phyloP scores from a whole-genome alignment of 2,329 filamentous ascomycete genomes.

The Chalaropsis thielavioides region DNA sequence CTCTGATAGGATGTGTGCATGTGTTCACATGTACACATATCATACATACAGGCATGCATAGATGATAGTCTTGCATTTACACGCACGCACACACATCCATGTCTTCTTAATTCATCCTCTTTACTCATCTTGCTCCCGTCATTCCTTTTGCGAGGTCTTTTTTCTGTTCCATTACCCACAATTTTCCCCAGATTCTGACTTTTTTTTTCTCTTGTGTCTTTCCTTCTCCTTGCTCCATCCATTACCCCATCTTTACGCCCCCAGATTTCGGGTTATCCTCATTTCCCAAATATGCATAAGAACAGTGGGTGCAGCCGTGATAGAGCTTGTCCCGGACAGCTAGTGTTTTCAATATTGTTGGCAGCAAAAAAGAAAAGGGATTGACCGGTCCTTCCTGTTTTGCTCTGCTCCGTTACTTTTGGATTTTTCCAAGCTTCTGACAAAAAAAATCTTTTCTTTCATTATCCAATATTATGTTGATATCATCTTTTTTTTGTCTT shows the following conservation, averaged over 20 bases:
- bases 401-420: neutral
- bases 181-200: constrained; percentile 48
- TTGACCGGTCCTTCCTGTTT: neutral
- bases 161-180: constrained; percentile 22
- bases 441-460: neutral
- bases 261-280: neutral
- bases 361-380: neutral
- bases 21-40: neutral
- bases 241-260: constrained; percentile 7
- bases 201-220: constrained; percentile 30
- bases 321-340: neutral
- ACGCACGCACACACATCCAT: neutral
- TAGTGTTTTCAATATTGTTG: neutral
- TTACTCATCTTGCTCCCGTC: neutral
- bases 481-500: too few relatives aligned
- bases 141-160: neutral
- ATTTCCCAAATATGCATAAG: constrained; percentile 17
- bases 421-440: neutral
- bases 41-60: neutral
- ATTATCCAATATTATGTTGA: neutral
- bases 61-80: neutral
- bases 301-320: neutral
- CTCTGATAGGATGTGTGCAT: neutral
- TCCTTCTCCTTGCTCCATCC: neutral
- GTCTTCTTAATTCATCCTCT: constrained; percentile 10